Evolutionary conservation across 2,329 filamentous ascomycete genomes (phyloP), one percentile per base, ranked within the genome.

Genomic region (Fusarium nanum): DNA sequence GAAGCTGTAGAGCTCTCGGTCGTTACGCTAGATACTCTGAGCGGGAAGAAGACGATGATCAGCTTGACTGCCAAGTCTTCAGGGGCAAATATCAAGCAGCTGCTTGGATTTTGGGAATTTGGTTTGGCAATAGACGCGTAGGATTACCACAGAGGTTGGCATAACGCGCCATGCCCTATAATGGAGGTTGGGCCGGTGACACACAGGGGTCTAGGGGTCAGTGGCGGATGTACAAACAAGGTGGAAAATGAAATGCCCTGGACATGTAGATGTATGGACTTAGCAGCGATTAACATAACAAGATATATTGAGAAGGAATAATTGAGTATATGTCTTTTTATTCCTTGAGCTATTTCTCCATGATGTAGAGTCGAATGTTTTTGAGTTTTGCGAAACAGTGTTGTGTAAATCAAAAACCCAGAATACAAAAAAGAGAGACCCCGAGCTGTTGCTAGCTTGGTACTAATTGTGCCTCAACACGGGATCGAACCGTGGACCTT

Each of bases 401-500:
- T n/a, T 28, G n/a, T 6, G 2, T 44, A 12, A 14, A 18, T 8
- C 7, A 0, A 10, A 48, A 5, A 2, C 4, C 3, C 3, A 16
- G 30, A 7, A 2, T 2, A 2, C 3, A 16, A 4, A 48, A 47
- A 7, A 22, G 11, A 6, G 0, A 22, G 0, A 2, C 1, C 1
- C 13, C 32, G 10, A 1, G 9, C 32, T 37, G 11, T 4, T 37
- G 9, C 18, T 37, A n/a, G 18, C 18, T 37, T 37, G 9, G 9
- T 2, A 18, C 6, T 10, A 10, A 0, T 18, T 37, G 9, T 52
- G 49, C 49, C 49, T 52, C 49, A 23, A 52, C 49, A 52, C 49
- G 49, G 49, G 49, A 52, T 52, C 49, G 49, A 52, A 52, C 49
- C 49, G 49, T 52, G 49, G 49, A 52, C 49, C 49, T 52, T 52